A percentile compares a stretch with the other conserved stretches of the same genome.
These are phyloP conservation scores for Salix koriyanagi DNA, from an alignment of 345 rosid genomes.

Conservation along the genomic window DNA sequence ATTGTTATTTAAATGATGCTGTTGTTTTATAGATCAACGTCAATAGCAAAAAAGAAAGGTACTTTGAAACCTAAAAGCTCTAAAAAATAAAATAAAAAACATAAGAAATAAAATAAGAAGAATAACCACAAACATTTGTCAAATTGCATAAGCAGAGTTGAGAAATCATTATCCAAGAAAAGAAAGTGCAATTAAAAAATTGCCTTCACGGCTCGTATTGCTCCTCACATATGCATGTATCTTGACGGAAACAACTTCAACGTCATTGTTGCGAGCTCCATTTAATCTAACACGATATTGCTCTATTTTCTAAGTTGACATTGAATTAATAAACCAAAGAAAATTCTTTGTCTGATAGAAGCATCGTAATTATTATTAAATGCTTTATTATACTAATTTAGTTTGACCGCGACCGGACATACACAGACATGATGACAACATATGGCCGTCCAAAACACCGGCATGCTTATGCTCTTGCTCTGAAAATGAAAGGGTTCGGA, in stretches of 20 bases:
- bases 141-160: neutral
- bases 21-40: conserved; percentile 9
- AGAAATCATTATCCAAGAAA: neutral
- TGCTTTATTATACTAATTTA: neutral
- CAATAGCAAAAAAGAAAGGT: neutral
- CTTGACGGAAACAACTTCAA: conserved; percentile 12
- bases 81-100: neutral
- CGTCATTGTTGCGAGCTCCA: conserved; percentile 47
- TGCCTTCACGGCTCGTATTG: neutral
- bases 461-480: conserved; percentile 14
- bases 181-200: neutral
- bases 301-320: neutral
- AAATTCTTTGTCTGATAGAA: neutral
- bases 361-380: neutral
- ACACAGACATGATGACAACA: conserved; percentile 5
- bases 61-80: conserved; percentile 6
- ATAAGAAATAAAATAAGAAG: neutral
- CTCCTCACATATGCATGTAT: conserved; percentile 19
- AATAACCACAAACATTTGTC: neutral
- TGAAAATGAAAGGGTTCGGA: conserved; percentile 4
- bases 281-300: conserved; percentile 31
- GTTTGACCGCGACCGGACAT: conserved; percentile 13
- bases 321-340: neutral
- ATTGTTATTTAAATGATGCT: neutral
- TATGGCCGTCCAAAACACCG: conserved; percentile 30